Percentiles rank a stretch among this genome's conserved stretches.
phyloP scores from a whole-genome alignment of 352 stramenopile genomes.

The Phytophthora capsici region DNA sequence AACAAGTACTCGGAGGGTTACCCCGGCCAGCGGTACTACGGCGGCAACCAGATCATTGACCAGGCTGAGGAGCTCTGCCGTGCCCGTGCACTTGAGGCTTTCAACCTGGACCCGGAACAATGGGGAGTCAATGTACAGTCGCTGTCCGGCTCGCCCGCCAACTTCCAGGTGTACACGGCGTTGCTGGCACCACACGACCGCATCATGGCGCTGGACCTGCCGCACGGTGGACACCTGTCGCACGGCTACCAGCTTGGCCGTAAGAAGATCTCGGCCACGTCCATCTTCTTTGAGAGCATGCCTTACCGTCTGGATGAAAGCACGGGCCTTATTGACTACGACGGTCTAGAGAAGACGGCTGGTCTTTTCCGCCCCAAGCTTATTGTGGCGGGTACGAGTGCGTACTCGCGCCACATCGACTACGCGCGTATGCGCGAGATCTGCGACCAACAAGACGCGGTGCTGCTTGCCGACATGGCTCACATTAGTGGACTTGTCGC shows the following conservation, averaged over 20 bases:
- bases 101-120: conserved; percentile 95
- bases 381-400: conserved; percentile 98
- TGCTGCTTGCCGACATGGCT: conserved; percentile 99
- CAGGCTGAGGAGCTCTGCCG: conserved; percentile 98
- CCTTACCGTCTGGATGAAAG: conserved; percentile 97
- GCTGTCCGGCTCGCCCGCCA: conserved; percentile 97
- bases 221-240: conserved; percentile 98
- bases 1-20: conserved; percentile 99
- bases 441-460: conserved; percentile 93
- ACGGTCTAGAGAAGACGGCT: conserved; percentile 96
- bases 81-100: conserved; percentile 96
- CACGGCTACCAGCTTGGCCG: conserved; percentile 98
- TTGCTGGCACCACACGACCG: conserved; percentile 98
- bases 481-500: conserved; percentile 99
- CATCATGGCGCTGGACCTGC: conserved; percentile 98
- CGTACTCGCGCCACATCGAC: conserved; percentile 99
- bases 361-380: conserved; percentile 96
- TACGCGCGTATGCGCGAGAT: conserved; percentile 99
- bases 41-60: conserved; percentile 99
- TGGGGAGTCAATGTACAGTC: conserved; percentile 98
- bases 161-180: conserved; percentile 99
- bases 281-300: conserved; percentile 99
- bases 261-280: conserved; percentile 99
- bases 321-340: conserved; percentile 99
- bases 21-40: conserved; percentile 95